A percentile compares a stretch with the other conserved stretches of the same genome.
Conservation (phyloP, 345 rosid species). For the Salix dunnii region DNA sequence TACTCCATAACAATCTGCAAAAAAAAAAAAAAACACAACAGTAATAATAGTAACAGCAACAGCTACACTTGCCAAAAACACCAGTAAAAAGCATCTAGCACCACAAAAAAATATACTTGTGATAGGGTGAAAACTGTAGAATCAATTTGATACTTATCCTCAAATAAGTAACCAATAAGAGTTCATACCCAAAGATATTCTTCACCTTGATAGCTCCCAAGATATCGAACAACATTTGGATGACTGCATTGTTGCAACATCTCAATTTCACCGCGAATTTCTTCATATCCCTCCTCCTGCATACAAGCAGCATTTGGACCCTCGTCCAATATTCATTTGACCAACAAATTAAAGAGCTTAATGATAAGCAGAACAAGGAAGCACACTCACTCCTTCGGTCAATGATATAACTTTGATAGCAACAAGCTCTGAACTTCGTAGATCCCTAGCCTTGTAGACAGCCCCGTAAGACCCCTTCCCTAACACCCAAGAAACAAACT, state of each 20-base stretch:
- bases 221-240: slow-evolving; percentile 92
- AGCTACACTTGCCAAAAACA: slow-evolving; percentile 13
- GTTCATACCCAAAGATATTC: slow-evolving; percentile 82
- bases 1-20: slow-evolving; percentile 99
- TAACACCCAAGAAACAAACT: slow-evolving; percentile 33
- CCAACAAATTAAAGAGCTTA: background rate
- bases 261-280: slow-evolving; percentile 97
- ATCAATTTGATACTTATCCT: background rate
- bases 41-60: no score
- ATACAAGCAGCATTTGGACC: slow-evolving; percentile 15
- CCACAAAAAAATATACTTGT: background rate
- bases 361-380: slow-evolving; percentile 11
- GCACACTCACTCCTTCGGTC: slow-evolving; percentile 68
- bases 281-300: slow-evolving; percentile 98
- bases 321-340: slow-evolving; percentile 5
- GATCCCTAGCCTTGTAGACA: slow-evolving; percentile 94
- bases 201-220: slow-evolving; percentile 98
- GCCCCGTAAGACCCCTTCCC: slow-evolving; percentile 99
- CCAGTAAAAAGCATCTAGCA: background rate
- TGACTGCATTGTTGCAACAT: slow-evolving; percentile 98
- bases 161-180: background rate
- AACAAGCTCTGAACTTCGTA: slow-evolving; percentile 90
- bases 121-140: slow-evolving; percentile 9
- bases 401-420: slow-evolving; percentile 96
- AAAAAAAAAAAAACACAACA: slow-evolving; percentile 16